A percentile compares a stretch with the other conserved stretches of the same genome.
These are phyloP conservation scores for Diplocarpon rosae DNA, from an alignment of 2,329 filamentous ascomycete species.

Conservation along the genomic window DNA sequence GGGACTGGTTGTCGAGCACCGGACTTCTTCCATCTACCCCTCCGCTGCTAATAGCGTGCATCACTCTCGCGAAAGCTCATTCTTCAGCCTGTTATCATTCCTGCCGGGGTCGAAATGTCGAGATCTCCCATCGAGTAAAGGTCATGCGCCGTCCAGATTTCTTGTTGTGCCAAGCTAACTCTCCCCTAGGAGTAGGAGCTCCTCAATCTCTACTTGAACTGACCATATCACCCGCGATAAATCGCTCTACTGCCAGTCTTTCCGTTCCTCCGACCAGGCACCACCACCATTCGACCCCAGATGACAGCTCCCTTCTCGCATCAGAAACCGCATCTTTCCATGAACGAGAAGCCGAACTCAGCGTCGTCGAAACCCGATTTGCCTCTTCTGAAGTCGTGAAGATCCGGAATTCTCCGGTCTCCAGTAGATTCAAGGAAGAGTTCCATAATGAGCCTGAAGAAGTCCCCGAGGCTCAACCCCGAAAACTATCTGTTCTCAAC, in stretches of 20 bases:
- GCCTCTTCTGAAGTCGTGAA: slow-evolving; percentile 12
- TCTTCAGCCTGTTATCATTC: slow-evolving; percentile 13
- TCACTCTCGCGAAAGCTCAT: slow-evolving; percentile 18
- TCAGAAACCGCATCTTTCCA: slow-evolving; percentile 23
- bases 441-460: slow-evolving; percentile 15
- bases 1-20: slow-evolving; percentile 13
- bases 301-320: slow-evolving; percentile 20
- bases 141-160: too few relatives aligned
- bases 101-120: slow-evolving; percentile 3
- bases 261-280: slow-evolving; percentile 8
- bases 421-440: slow-evolving; percentile 25
- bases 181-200: neutral
- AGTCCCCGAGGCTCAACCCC: neutral
- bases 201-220: neutral
- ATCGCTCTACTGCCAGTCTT: slow-evolving; percentile 11
- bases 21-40: slow-evolving; percentile 19
- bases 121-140: neutral
- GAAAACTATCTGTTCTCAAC: slow-evolving; percentile 13
- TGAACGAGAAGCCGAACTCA: slow-evolving; percentile 21
- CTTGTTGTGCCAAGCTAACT: too few relatives aligned
- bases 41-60: slow-evolving; percentile 16
- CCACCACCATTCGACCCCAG: slow-evolving; percentile 10
- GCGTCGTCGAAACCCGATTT: slow-evolving; percentile 18
- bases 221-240: slow-evolving; percentile 6
- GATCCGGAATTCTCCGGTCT: slow-evolving; percentile 18